A percentile compares a stretch with the other conserved stretches of the same genome.
Evolutionary conservation across 139 green algal genomes (phyloP).

Genomic region (Micractinium conductrix): DNA sequence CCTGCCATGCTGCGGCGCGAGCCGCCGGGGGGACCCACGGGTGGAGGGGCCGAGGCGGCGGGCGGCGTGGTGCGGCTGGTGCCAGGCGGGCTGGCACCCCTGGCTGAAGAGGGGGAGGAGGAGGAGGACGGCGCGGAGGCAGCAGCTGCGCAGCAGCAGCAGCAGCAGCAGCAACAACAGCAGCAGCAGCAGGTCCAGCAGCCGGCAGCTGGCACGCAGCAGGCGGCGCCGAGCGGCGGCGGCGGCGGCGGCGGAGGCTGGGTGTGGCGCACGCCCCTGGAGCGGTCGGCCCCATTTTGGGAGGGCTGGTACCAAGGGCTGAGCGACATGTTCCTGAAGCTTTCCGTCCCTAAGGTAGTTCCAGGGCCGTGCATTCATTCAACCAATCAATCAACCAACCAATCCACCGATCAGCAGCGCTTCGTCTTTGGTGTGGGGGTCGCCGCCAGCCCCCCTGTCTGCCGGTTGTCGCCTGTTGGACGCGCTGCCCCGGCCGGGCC

Average conservation of each 20-base stretch:
- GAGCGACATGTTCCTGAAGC: conserved; percentile 78
- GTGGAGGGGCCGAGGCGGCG: neutral
- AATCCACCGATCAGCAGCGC: too few species aligned
- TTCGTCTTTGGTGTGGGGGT: too few species aligned
- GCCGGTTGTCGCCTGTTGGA: too few species aligned
- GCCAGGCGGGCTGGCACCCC: neutral
- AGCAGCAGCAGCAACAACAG: neutral
- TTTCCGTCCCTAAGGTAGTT: conserved; percentile 76
- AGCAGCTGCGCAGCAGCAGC: neutral
- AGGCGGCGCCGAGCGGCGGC: neutral
- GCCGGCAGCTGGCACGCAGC: too few species aligned
- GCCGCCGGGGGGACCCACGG: neutral
- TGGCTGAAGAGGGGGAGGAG: conserved; percentile 9
- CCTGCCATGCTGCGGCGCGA: conserved; percentile 61
- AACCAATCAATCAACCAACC: too few species aligned
- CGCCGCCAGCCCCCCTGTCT: too few species aligned
- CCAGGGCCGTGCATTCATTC: too few species aligned
- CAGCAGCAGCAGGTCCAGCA: conserved; percentile 16
- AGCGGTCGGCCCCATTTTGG: conserved; percentile 76
- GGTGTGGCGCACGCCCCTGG: conserved; percentile 82
- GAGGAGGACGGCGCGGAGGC: neutral
- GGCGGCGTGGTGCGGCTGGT: neutral
- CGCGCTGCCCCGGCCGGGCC: too few species aligned
- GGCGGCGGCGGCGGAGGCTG: conserved; percentile 33
- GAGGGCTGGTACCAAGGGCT: conserved; percentile 90